Conservation (phyloP, 1,284 basidiomycete species). For the Phylloboletellus chloephorus region DNA sequence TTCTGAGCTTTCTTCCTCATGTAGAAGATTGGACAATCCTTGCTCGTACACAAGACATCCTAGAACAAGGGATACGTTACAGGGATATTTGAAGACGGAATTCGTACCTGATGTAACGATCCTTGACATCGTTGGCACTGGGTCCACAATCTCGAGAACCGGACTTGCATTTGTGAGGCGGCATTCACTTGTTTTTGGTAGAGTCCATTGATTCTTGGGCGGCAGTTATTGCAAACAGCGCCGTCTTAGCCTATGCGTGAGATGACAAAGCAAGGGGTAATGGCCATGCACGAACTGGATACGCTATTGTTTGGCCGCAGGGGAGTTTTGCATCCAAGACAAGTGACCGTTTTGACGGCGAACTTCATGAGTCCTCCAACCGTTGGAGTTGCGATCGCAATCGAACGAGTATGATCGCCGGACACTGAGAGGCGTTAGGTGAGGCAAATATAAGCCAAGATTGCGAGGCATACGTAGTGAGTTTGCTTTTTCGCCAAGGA, state of each 20-base stretch:
- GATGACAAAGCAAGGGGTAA: background rate
- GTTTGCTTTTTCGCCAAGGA: slow-evolving; percentile 84
- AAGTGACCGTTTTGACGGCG: slow-evolving; percentile 89
- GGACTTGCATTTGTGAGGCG: slow-evolving; percentile 78
- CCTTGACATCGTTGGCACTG: slow-evolving; percentile 97
- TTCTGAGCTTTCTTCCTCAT: slow-evolving; percentile 96
- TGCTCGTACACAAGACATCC: slow-evolving; percentile 95
- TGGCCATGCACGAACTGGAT: slow-evolving; percentile 45
- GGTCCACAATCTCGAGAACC: slow-evolving; percentile 92
- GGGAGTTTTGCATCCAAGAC: slow-evolving; percentile 89
- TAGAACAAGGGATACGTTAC: slow-evolving; percentile 28
- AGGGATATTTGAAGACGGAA: background rate
- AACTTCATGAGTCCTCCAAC: slow-evolving; percentile 96
- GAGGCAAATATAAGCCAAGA: slow-evolving; percentile 5
- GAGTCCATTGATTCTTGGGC: slow-evolving; percentile 76
- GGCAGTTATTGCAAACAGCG: slow-evolving; percentile 91
- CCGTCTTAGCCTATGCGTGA: slow-evolving; percentile 50
- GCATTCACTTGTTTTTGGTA: slow-evolving; percentile 83
- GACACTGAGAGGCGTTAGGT: slow-evolving; percentile 54
- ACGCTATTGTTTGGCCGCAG: slow-evolving; percentile 66
- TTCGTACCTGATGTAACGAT: slow-evolving; percentile 80
- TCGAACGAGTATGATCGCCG: slow-evolving; percentile 89
- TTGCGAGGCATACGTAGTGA: slow-evolving; percentile 61
- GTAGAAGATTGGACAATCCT: slow-evolving; percentile 98
- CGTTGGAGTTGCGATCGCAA: slow-evolving; percentile 91